These are phyloP conservation scores for Quercus wislizeni DNA, from an alignment of 306 rosid species.

Conservation along the genomic window DNA sequence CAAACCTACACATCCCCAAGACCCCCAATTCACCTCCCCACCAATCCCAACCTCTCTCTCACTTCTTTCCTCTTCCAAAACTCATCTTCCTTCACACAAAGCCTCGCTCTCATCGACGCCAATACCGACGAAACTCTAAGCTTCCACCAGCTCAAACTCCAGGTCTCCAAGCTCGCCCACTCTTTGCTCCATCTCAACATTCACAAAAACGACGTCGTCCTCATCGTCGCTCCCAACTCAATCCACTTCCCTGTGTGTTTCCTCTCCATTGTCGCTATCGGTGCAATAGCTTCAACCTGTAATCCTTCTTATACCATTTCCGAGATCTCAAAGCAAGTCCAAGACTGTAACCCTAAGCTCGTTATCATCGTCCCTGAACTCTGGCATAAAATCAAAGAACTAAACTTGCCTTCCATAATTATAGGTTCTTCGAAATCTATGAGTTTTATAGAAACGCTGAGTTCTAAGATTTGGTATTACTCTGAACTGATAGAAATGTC, in stretches of 20 bases:
- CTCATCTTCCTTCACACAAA: conserved; percentile 22
- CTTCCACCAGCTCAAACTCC: conserved; percentile 36
- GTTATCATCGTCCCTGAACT: conserved; percentile 32
- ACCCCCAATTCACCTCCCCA: conserved; percentile 39
- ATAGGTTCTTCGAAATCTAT: neutral
- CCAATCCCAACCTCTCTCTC: conserved; percentile 37
- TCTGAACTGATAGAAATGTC: conserved; percentile 25
- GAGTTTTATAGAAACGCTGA: neutral
- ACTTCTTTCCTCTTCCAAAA: conserved; percentile 45
- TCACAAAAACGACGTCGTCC: conserved; percentile 28
- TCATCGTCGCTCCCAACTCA: conserved; percentile 32
- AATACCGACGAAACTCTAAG: conserved; percentile 31
- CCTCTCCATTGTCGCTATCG: conserved; percentile 8
- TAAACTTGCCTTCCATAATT: conserved; percentile 24
- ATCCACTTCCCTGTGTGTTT: conserved; percentile 10
- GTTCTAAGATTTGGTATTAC: conserved; percentile 14
- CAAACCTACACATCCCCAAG: conserved; percentile 27
- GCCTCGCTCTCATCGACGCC: conserved; percentile 34
- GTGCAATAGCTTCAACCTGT: conserved; percentile 29
- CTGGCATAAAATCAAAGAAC: conserved; percentile 1
- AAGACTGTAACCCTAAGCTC: conserved; percentile 39
- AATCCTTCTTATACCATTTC: conserved; percentile 23
- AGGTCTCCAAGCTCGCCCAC: conserved; percentile 26
- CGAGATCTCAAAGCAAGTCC: conserved; percentile 32
- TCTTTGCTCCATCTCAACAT: conserved; percentile 18